phyloP scores from a whole-genome alignment of 2,329 filamentous ascomycete genomes.

The Fusarium solani-melongenae region DNA sequence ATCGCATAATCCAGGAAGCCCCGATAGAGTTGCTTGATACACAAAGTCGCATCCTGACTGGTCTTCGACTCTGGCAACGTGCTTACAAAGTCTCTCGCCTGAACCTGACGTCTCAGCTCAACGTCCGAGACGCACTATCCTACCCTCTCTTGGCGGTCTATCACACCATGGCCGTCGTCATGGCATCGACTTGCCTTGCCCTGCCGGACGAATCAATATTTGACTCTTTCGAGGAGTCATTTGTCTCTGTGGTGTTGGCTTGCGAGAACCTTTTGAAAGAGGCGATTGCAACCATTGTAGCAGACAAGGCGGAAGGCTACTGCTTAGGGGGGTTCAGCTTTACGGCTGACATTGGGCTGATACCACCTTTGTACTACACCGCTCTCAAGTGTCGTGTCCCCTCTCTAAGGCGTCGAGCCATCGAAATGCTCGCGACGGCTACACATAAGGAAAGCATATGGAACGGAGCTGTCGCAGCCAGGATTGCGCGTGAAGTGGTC shows the following conservation, averaged over 20 bases:
- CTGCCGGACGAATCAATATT: background rate
- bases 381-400: background rate
- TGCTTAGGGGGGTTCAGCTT: background rate
- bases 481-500: background rate
- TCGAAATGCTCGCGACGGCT: background rate
- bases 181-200: background rate
- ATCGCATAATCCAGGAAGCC: background rate
- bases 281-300: background rate
- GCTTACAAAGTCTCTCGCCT: background rate
- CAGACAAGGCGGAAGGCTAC: background rate
- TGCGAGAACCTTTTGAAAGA: background rate
- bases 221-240: background rate
- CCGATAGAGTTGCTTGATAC: background rate
- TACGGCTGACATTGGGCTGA: background rate
- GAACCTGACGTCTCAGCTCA: background rate
- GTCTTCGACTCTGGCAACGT: background rate
- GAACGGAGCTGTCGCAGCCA: background rate
- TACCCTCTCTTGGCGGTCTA: background rate
- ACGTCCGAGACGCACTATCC: background rate
- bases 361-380: background rate
- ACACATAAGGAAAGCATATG: background rate
- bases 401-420: background rate
- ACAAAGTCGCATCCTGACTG: background rate
- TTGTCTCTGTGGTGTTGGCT: background rate
- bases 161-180: background rate